These are phyloP conservation scores for Phytophthora pini DNA, from an alignment of 352 stramenopile species.

Conservation along the genomic window DNA sequence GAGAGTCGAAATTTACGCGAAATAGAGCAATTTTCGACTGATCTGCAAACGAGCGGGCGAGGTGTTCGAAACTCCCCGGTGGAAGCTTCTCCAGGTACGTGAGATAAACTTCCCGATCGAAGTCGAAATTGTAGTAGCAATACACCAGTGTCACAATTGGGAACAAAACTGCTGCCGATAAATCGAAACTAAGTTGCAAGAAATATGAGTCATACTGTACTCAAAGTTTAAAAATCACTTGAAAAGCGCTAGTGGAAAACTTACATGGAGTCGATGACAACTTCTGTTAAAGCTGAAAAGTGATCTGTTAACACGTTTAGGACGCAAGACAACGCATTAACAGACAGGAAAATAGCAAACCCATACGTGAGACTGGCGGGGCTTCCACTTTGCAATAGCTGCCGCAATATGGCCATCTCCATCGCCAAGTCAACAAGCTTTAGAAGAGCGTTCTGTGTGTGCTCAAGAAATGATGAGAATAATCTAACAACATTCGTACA, in stretches of 20 bases:
- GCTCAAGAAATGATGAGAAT: conserved; percentile 1
- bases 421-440: conserved; percentile 41
- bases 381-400: conserved; percentile 35
- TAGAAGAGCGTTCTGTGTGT: conserved; percentile 39
- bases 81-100: conserved; percentile 28
- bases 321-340: conserved; percentile 36
- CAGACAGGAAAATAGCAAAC: conserved; percentile 29
- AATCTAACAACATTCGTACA: background rate
- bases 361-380: conserved; percentile 25
- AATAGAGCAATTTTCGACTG: conserved; percentile 43
- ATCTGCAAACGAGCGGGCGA: conserved; percentile 36
- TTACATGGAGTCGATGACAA: conserved; percentile 46
- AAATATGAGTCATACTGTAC: background rate
- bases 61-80: conserved; percentile 36
- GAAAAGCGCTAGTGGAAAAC: background rate
- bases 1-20: conserved; percentile 33
- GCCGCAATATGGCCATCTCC: conserved; percentile 32
- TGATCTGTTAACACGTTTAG: conserved; percentile 16
- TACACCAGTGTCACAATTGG: conserved; percentile 39
- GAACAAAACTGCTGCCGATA: conserved; percentile 33
- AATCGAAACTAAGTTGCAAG: conserved; percentile 9
- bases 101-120: conserved; percentile 34
- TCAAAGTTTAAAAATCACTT: too few species aligned
- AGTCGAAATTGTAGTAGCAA: conserved; percentile 40
- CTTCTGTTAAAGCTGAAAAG: conserved; percentile 36